Base-by-base conservation (phyloP, 2,329 filamentous ascomycete genomes). In the Phoma sp. region DNA sequence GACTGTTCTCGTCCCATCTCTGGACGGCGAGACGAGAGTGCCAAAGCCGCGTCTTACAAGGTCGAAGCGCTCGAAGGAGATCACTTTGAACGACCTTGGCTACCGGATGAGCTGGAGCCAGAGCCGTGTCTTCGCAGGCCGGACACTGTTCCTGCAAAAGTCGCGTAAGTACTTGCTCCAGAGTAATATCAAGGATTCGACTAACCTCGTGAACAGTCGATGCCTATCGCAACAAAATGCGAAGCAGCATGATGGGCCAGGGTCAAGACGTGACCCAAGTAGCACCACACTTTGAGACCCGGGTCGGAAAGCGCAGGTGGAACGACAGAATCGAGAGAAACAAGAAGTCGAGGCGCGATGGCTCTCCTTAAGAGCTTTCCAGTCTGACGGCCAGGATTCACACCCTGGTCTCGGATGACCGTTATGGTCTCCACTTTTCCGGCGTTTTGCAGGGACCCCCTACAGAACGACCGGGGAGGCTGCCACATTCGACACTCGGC, bases 31-130 rank as follows among this genome's bases (percentile, higher is more conserved):
- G 57, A 83, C 83, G 18, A 88, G 91, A 68, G 81, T 96, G 33
- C 84, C 86, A 1, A 88, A 96, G 36, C 91, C 93, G 24, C 83
- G 86, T 54, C 87, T 92, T 74, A 86, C 86, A 44, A 87, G 85
- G 69, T 79, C 81, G 39, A 84, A 86, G 62, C 86, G 91, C 44
- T 84, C 82, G 44, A 95, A 91, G 78, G 93, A 98, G 72, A 87
- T 95, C n/a, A 86, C 90, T 43, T 79, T 98, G 58, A 98, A 98
- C 71, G 93, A 98, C 70, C 79, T 98, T 40, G 93, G 92, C 2
- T 96, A 96, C 74, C 86, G 93, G 41, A 96, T 99, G 90, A 93
- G 91, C 43, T 99, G 95, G 93, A 88, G 93, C 49, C 93, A 98
- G 78, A 95, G 92, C 73, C 84, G 93, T 68, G 90, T 93, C 9